Evolutionary conservation across 768 basidiomycete genomes (phyloP).

Genomic region (Tulasnella sp.): DNA sequence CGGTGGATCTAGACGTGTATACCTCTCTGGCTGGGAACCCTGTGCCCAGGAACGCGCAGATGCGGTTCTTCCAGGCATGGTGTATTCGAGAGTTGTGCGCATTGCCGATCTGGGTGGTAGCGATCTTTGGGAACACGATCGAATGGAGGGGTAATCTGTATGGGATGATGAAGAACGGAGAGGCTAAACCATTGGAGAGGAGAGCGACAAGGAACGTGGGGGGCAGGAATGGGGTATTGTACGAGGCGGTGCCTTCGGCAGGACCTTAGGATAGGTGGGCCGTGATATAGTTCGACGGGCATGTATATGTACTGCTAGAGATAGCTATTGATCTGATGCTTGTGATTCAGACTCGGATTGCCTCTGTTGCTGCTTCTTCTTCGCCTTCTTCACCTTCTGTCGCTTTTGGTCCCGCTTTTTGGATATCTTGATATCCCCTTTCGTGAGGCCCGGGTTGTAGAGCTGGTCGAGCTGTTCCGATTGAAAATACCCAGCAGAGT

Average conservation of each 20-base stretch:
- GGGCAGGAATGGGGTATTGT: too few relatives aligned
- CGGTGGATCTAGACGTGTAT: constrained; percentile 74
- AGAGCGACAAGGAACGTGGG: too few relatives aligned
- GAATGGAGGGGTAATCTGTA: constrained; percentile 81
- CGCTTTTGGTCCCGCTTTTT: constrained; percentile 68
- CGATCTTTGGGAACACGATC: constrained; percentile 71
- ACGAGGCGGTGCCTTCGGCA: too few relatives aligned
- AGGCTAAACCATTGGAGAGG: constrained; percentile 26
- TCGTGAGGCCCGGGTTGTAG: constrained; percentile 66
- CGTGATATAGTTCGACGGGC: too few relatives aligned
- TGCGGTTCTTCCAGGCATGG: constrained; percentile 70
- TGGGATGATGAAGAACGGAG: constrained; percentile 61
- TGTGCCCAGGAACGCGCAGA: constrained; percentile 37
- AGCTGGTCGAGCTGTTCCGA: constrained; percentile 51
- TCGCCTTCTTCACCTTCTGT: constrained; percentile 64
- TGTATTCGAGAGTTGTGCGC: constrained; percentile 65
- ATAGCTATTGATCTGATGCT: too few relatives aligned
- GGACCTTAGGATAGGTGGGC: too few relatives aligned
- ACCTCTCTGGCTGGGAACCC: constrained; percentile 60
- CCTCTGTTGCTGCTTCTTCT: constrained; percentile 41
- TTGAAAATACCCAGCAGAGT: background rate
- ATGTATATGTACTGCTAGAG: too few relatives aligned
- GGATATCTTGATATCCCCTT: constrained; percentile 53
- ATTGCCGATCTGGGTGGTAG: constrained; percentile 78
- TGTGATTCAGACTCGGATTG: constrained; percentile 17